A percentile compares a stretch with the other conserved stretches of the same genome.
phyloP scores from a whole-genome alignment of 371 early-diverging fungal genomes.

The Blakeslea trispora region DNA sequence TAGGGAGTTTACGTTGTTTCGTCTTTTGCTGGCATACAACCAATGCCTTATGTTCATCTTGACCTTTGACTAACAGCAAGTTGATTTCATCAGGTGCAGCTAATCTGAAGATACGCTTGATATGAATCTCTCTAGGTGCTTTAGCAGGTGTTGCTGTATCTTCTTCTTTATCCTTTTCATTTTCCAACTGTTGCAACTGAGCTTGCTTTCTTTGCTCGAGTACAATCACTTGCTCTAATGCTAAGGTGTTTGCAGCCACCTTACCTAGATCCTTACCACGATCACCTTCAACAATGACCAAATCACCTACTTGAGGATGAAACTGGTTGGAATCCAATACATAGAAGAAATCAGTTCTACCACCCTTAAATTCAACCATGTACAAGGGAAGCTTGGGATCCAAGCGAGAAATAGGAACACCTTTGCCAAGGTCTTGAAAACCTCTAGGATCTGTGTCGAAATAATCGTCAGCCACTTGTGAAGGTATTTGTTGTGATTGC shows the following conservation, averaged over 20 bases:
- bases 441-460: constrained; percentile 27
- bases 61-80: constrained; percentile 71
- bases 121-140: constrained; percentile 87
- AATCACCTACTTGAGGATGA: constrained; percentile 67
- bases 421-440: constrained; percentile 51
- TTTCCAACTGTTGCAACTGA: constrained; percentile 26
- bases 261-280: constrained; percentile 95
- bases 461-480: constrained; percentile 25
- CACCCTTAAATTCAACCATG: constrained; percentile 91
- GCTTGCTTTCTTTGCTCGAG: constrained; percentile 16
- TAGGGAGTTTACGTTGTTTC: constrained; percentile 83
- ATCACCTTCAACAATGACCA: constrained; percentile 96
- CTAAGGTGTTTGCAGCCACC: constrained; percentile 23
- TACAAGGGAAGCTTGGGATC: constrained; percentile 67
- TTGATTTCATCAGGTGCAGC: constrained; percentile 83
- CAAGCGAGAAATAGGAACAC: constrained; percentile 51
- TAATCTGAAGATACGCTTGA: constrained; percentile 85
- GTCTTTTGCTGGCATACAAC: constrained; percentile 87
- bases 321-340: constrained; percentile 50
- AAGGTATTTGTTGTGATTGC: constrained; percentile 7
- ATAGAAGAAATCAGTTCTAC: constrained; percentile 87
- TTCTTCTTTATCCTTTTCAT: constrained; percentile 8
- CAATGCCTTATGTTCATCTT: constrained; percentile 90
- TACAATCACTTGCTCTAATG: constrained; percentile 49
- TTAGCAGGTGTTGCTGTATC: constrained; percentile 88